Conservation (phyloP, 306 rosid species). For the Clitoria ternatea region DNA sequence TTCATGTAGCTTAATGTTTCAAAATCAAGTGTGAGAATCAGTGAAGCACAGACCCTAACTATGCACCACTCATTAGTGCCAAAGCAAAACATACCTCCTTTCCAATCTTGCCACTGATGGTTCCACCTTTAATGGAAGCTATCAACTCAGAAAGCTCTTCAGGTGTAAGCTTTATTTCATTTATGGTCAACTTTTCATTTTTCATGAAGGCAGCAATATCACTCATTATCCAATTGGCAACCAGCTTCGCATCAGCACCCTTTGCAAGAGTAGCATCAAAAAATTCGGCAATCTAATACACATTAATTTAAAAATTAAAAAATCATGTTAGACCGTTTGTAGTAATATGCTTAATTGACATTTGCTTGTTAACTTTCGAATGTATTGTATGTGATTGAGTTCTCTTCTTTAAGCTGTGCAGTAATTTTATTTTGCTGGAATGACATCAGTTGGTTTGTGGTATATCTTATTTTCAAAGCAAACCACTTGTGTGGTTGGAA, state of each 20-base stretch:
- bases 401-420: background rate
- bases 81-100: constrained; percentile 63
- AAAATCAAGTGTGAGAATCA: background rate
- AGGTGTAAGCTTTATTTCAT: constrained; percentile 73
- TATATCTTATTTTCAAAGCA: background rate
- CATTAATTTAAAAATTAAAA: constrained; percentile 27
- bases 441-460: background rate
- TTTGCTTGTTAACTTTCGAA: background rate
- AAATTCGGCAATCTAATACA: constrained; percentile 68
- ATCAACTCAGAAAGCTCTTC: constrained; percentile 81
- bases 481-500: background rate
- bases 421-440: constrained; percentile 1
- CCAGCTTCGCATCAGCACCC: constrained; percentile 85
- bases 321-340: constrained; percentile 19
- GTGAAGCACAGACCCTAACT: background rate
- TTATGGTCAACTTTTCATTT: constrained; percentile 75
- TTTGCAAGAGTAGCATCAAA: constrained; percentile 75
- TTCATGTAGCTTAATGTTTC: background rate
- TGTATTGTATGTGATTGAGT: constrained; percentile 1
- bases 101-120: constrained; percentile 90
- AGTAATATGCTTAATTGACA: constrained; percentile 6
- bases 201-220: constrained; percentile 90
- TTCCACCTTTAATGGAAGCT: constrained; percentile 73
- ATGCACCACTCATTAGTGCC: background rate
- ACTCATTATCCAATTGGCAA: constrained; percentile 95